These are phyloP conservation scores for Lactifluus pinguis DNA, from an alignment of 768 basidiomycete genomes.

Conservation along the genomic window DNA sequence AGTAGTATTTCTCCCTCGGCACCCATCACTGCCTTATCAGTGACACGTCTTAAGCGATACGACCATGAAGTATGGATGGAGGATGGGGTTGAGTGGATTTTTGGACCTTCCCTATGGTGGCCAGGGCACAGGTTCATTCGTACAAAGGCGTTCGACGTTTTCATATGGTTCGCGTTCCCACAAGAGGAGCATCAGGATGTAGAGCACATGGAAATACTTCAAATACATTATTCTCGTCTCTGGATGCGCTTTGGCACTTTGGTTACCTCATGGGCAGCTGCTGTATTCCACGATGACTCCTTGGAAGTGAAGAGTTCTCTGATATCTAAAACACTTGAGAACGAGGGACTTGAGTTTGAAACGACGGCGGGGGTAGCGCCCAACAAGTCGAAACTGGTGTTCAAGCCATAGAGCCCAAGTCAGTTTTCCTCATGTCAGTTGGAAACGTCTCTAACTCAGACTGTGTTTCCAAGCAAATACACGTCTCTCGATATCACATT, in stretches of 20 bases:
- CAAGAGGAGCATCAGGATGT: not conserved
- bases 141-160: not conserved
- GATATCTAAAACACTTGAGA: too few species aligned
- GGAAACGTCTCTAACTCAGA: too few species aligned
- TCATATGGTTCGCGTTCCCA: not conserved
- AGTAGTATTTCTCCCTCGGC: not conserved
- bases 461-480: too few species aligned
- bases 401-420: too few species aligned
- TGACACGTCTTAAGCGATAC: not conserved
- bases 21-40: not conserved
- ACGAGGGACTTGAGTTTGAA: not conserved
- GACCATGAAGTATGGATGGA: not conserved
- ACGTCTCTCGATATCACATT: too few species aligned
- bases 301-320: too few species aligned
- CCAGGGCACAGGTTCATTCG: not conserved
- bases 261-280: not conserved
- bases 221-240: slow-evolving; percentile 1
- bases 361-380: too few species aligned
- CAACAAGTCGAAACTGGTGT: too few species aligned
- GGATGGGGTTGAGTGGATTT: not conserved
- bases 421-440: too few species aligned
- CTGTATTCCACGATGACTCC: not conserved
- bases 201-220: not conserved
- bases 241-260: not conserved
- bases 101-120: not conserved